These are phyloP conservation scores for Musa troglodytarum DNA, from an alignment of 176 grass and related monocot species.

Conservation along the genomic window DNA sequence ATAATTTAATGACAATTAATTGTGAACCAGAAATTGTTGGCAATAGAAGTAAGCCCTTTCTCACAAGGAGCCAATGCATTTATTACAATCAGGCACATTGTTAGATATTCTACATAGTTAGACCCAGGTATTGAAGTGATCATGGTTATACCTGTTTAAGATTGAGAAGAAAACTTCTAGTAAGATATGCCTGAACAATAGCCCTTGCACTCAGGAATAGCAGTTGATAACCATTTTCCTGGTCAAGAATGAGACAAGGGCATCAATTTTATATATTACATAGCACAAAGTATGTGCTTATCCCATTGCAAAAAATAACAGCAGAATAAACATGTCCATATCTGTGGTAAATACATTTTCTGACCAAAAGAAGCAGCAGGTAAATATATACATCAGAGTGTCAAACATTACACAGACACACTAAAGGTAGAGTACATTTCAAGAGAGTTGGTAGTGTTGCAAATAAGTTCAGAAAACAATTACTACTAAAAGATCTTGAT, in stretches of 20 bases:
- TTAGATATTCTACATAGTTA: slow-evolving; percentile 3
- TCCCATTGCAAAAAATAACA: background rate
- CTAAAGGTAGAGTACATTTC: too few species aligned
- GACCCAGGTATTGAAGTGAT: slow-evolving; percentile 1
- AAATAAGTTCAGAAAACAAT: too few species aligned
- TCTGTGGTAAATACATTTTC: background rate
- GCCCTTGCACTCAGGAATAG: slow-evolving; percentile 98
- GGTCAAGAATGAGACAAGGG: slow-evolving; percentile 25
- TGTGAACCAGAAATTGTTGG: background rate
- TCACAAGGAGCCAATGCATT: background rate
- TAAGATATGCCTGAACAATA: slow-evolving; percentile 96
- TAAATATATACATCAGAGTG: background rate
- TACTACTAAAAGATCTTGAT: too few species aligned
- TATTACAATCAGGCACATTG: background rate
- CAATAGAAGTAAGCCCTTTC: background rate
- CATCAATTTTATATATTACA: background rate
- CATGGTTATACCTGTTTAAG: slow-evolving; percentile 73
- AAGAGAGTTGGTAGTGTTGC: too few species aligned
- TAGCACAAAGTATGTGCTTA: background rate
- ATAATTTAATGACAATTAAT: background rate
- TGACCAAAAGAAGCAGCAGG: background rate
- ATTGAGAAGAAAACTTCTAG: slow-evolving; percentile 94
- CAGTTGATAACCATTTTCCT: slow-evolving; percentile 99
- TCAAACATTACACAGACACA: background rate
- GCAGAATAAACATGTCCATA: background rate